Base-by-base conservation (phyloP, 768 basidiomycete genomes). In the Tricholoma flavovirens region DNA sequence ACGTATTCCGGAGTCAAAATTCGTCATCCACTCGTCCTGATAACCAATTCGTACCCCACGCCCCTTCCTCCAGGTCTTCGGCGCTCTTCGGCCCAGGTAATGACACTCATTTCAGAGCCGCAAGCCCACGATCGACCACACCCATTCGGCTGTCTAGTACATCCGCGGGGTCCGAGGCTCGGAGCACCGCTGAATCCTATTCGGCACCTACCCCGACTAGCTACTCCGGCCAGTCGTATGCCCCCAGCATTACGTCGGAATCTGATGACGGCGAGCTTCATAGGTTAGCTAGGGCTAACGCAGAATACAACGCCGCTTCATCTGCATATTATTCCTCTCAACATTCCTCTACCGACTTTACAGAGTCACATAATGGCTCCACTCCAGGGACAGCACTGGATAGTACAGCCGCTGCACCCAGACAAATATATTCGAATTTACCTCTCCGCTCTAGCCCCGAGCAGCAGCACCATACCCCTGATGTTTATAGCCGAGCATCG, bases 241-340 rank as follows among this genome's bases (percentile, higher is more conserved):
- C 62, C 14, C 63, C 61, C 17, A 68, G 69, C 61, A 58, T 69
- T 33, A 50, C 64, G 48, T 72, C 71, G 10, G 73, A 75, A 49
- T 67, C 70, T 17, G 75, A 77, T 55, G 71, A 74, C n/a, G 69
- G 72, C 42, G 75, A 75, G 51, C 67, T 73, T 14, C 68, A 78
- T 22, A 66, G 64, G 7, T 56, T 77, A 12, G 76, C 78, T 6
- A 66, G 68, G 56, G 66, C 69, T 21, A 79, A 80, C 51, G 75
- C 78, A 8, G 69, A 71, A 54, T 71, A 71, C 51, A 79, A 80
- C 53, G 69, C 75, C 15, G 68, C 71, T 1, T 62, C 73, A 8
- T 72, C 74, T 32, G 64, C 67, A n/a, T 74, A 73, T 54, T 72
- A 71, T 51, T 43, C 57, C 12, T 49, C 43, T 12, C 59, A 48